Evolutionary conservation across 139 green algal species (phyloP), one percentile per base, ranked within the genome.

Genomic region (Volvox reticuliferus): DNA sequence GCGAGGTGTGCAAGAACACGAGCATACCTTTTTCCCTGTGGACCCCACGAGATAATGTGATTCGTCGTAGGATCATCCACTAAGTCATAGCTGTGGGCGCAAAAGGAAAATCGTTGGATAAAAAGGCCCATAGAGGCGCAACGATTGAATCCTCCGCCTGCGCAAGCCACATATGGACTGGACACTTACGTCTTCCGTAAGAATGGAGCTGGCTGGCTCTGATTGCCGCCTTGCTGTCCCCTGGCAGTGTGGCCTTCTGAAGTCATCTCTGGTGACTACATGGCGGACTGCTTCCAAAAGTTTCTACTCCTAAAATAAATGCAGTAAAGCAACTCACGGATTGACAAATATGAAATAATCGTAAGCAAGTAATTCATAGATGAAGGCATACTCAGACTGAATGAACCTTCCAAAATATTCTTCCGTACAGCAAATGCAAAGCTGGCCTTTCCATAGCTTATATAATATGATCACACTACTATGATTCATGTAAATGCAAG

Each of bases 31-130:
- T 94, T 95, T 50, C 97, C 97, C 28, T 97, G 94, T 2, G 92
- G 87, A 26, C 88, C 93, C 98, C 98, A 99, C 0, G 97, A 98
- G 0, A 99, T 95, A 22, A 98, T 92, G 30, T 82, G 19, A 78
- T 99, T 95, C 0, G 95, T 99, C 2, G 65, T 84, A 1, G 92
- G 82, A 87, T 99, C 97, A 14, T 98, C 95, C 6, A 99, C 96
- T 6, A 99, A 91, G 16, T 99, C 98, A 89, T 99, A 99, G 30
- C 96, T 99, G 95, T 89, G 87, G 32, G 20, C 32, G 24, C 30
- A 36, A 30, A 79, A 36, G 9, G 18, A 33, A 79, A 79, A 13
- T 26, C 67, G 2, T 28, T 12, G 67, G 24, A 75, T 28, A 26
- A 75, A 6, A 75, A 26, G 67, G 22, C 44, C 44, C 5, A 55